phyloP scores from a whole-genome alignment of 1,284 basidiomycete species.

The Sphagnurus paluster region DNA sequence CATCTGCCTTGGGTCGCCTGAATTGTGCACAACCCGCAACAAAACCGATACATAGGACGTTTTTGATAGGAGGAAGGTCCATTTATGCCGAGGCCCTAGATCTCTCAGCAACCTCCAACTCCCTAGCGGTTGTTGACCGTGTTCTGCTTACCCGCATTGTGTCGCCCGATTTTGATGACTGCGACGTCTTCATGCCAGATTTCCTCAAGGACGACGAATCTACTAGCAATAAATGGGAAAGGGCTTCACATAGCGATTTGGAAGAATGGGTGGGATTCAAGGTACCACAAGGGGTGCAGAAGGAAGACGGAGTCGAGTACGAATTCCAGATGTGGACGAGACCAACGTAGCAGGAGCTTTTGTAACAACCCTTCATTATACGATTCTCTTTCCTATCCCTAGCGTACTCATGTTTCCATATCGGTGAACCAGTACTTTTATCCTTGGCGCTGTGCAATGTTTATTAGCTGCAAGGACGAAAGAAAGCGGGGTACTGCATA shows the following conservation, averaged over 20 bases:
- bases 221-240: conserved; percentile 49
- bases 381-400: not conserved
- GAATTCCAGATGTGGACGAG: conserved; percentile 93
- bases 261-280: conserved; percentile 78
- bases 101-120: conserved; percentile 34
- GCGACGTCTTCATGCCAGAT: conserved; percentile 87
- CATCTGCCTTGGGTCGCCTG: conserved; percentile 28
- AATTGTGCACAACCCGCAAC: conserved; percentile 13
- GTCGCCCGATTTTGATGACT: conserved; percentile 72
- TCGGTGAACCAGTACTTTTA: conserved; percentile 18
- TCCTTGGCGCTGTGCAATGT: conserved; percentile 58
- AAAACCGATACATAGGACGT: conserved; percentile 49
- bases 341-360: conserved; percentile 16
- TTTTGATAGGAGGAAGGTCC: conserved; percentile 90
- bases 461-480: conserved; percentile 17
- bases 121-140: conserved; percentile 60
- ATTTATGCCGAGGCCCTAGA: conserved; percentile 76
- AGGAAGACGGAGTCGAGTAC: conserved; percentile 82
- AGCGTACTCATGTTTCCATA: not conserved
- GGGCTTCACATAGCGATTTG: conserved; percentile 61
- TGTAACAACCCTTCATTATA: not conserved
- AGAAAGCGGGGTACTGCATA: conserved; percentile 14
- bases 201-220: conserved; percentile 44
- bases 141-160: conserved; percentile 87
- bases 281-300: conserved; percentile 73